phyloP scores from a whole-genome alignment of 2,329 filamentous ascomycete genomes.

The Fonsecaea monophora region DNA sequence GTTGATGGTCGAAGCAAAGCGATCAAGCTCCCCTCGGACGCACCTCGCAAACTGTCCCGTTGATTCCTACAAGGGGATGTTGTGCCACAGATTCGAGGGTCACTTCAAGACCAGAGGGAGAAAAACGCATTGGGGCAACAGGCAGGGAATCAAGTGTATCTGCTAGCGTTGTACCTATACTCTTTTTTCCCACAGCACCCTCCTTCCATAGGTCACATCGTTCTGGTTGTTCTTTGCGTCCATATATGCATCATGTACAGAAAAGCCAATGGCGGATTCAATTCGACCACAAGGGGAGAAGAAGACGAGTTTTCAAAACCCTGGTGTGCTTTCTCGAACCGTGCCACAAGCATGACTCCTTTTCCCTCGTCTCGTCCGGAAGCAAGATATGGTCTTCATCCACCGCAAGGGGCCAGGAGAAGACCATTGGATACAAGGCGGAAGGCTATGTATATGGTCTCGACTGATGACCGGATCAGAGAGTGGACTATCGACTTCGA shows the following conservation, averaged over 20 bases:
- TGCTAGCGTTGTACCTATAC: neutral
- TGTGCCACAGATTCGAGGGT: neutral
- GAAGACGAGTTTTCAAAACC: conserved; percentile 20
- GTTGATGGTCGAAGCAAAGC: conserved; percentile 29
- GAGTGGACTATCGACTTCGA: no score
- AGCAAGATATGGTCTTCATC: neutral
- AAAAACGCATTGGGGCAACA: neutral
- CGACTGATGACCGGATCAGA: no score
- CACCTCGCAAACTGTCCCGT: conserved; percentile 5
- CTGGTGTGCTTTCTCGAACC: conserved; percentile 5
- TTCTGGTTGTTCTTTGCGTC: neutral
- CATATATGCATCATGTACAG: conserved; percentile 14
- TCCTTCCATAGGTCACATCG: neutral
- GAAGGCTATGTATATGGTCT: no score
- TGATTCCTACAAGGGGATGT: neutral
- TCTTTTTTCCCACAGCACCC: neutral
- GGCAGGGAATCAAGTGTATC: neutral
- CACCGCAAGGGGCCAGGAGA: neutral
- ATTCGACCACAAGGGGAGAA: neutral
- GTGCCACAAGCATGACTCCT: neutral
- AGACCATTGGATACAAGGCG: neutral
- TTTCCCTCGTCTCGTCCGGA: neutral
- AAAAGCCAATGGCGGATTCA: conserved; percentile 25
- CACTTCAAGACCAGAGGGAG: neutral
- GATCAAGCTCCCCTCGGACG: conserved; percentile 9